Percentiles rank a stretch among this genome's conserved stretches.
These are phyloP conservation scores for Penicillium griseofulvum DNA, from an alignment of 2,329 filamentous ascomycete genomes.

Conservation along the genomic window DNA sequence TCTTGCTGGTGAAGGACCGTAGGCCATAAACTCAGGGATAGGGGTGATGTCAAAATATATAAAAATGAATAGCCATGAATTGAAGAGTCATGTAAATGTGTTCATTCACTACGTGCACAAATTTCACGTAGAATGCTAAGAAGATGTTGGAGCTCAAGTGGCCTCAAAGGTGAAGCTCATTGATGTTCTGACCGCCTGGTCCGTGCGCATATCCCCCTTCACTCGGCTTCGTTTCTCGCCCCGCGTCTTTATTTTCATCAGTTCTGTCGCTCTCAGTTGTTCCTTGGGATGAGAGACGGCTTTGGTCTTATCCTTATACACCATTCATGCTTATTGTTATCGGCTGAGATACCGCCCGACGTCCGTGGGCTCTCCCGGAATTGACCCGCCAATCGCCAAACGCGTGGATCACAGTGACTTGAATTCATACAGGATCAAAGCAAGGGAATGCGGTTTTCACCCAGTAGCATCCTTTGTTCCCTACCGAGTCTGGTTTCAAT, in stretches of 20 bases:
- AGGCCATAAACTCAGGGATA: slow-evolving; percentile 21
- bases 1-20: slow-evolving; percentile 26
- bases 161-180: slow-evolving; percentile 8
- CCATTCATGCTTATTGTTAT: slow-evolving; percentile 9
- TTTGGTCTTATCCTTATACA: slow-evolving; percentile 16
- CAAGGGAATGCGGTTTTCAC: slow-evolving; percentile 41
- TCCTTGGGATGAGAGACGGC: slow-evolving; percentile 17
- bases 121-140: not conserved
- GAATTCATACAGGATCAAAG: slow-evolving; percentile 15
- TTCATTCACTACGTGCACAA: slow-evolving; percentile 2
- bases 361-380: slow-evolving; percentile 11
- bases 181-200: slow-evolving; percentile 27
- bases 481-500: slow-evolving; percentile 38
- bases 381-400: slow-evolving; percentile 20
- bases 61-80: not conserved
- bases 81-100: not conserved
- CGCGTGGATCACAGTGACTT: slow-evolving; percentile 16
- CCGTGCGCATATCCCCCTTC: slow-evolving; percentile 25
- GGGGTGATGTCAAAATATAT: not conserved
- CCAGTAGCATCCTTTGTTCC: slow-evolving; percentile 26
- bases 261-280: slow-evolving; percentile 16
- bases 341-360: slow-evolving; percentile 8
- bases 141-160: slow-evolving; percentile 8
- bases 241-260: slow-evolving; percentile 22
- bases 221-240: slow-evolving; percentile 24